Percentiles rank a stretch among this genome's conserved stretches.
Conservation (phyloP, 2,329 filamentous ascomycete species). For the Pseudocercospora pini-densiflorae region DNA sequence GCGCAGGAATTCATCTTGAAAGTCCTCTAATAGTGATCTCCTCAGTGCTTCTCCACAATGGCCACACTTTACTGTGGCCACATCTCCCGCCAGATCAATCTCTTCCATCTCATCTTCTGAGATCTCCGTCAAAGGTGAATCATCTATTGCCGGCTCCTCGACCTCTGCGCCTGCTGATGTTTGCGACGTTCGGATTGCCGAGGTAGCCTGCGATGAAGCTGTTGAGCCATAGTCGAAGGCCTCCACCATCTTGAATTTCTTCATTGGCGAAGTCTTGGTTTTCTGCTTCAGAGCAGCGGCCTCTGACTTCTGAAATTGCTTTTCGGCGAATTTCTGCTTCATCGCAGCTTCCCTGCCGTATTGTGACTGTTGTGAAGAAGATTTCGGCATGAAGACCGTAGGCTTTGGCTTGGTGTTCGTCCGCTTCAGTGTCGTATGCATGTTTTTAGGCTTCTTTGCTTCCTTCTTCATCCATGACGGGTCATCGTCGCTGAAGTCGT, state of each 20-base stretch:
- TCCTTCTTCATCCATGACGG: neutral
- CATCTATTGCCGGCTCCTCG: neutral
- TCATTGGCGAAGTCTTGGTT: neutral
- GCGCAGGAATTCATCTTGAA: slow-evolving; percentile 32
- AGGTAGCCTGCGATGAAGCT: neutral
- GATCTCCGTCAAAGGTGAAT: slow-evolving; percentile 7
- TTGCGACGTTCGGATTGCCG: neutral
- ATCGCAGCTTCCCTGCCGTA: slow-evolving; percentile 1
- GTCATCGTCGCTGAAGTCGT: neutral
- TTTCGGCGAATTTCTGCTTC: neutral
- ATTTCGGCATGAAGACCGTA: neutral
- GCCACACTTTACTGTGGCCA: slow-evolving; percentile 25
- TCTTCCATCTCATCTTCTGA: slow-evolving; percentile 21
- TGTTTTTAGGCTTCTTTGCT: neutral
- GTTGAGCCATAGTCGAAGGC: neutral
- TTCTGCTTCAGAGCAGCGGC: neutral
- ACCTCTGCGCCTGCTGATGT: slow-evolving; percentile 1
- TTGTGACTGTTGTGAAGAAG: slow-evolving; percentile 2
- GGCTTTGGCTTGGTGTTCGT: too few species aligned
- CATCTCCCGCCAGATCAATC: slow-evolving; percentile 11
- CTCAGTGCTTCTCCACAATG: slow-evolving; percentile 33
- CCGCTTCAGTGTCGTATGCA: neutral
- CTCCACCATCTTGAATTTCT: slow-evolving; percentile 12
- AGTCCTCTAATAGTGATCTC: slow-evolving; percentile 35
- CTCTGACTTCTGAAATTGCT: neutral